Conservation (phyloP, 345 rosid species). For the Dovyalis caffra region DNA sequence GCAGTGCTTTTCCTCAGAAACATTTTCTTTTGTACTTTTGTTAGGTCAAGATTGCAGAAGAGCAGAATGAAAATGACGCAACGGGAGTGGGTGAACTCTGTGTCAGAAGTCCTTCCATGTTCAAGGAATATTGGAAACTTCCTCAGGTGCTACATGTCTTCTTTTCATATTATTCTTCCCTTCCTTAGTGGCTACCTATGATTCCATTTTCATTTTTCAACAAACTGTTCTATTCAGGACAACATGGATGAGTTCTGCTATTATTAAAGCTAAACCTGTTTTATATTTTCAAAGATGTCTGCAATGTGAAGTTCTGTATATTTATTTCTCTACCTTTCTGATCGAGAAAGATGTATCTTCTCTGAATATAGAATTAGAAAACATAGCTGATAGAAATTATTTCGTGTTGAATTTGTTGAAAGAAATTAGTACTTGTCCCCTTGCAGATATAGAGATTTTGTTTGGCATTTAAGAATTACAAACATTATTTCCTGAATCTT, state of each 20-base stretch:
- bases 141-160: conserved; percentile 51
- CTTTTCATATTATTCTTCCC: not conserved
- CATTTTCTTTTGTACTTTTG: not conserved
- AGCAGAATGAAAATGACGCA: conserved; percentile 41
- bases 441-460: not conserved
- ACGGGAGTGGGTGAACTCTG: conserved; percentile 82
- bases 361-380: no score
- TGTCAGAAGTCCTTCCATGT: conserved; percentile 85
- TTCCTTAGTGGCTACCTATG: not conserved
- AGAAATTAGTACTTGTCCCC: no score
- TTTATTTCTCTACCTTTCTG: not conserved
- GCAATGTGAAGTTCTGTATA: not conserved
- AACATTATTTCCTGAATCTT: not conserved
- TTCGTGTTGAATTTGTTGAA: not conserved
- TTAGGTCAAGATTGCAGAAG: conserved; percentile 72
- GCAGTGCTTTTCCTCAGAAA: not conserved
- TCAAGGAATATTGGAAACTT: conserved; percentile 96
- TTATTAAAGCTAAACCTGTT: not conserved
- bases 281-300: not conserved
- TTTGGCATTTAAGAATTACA: not conserved
- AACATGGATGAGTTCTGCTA: not conserved
- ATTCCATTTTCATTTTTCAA: not conserved
- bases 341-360: not conserved
- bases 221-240: not conserved
- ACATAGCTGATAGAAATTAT: not conserved